Evolutionary conservation across 2,329 filamentous ascomycete species (phyloP).

Genomic region (Fusarium neocosmosporiellum): DNA sequence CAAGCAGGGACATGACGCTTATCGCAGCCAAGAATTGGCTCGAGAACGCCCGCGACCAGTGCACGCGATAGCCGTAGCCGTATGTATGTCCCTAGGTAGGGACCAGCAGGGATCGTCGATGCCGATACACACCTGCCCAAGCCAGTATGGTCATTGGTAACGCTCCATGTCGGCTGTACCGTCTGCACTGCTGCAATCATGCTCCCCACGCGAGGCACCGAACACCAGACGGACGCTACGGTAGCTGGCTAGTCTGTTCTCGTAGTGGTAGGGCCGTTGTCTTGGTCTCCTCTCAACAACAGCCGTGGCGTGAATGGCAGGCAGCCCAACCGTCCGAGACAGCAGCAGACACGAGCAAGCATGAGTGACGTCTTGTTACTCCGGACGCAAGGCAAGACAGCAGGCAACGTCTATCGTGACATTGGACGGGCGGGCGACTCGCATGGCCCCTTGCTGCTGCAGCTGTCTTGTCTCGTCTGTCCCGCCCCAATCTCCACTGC

Average conservation of each 20-base stretch:
- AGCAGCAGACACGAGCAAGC: not conserved
- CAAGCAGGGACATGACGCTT: constrained; percentile 39
- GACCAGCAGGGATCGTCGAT: constrained; percentile 30
- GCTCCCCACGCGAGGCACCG: constrained; percentile 8
- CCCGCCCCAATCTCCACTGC: constrained; percentile 23
- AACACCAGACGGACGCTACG: constrained; percentile 12
- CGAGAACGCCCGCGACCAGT: constrained; percentile 25
- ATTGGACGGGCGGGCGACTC: not conserved
- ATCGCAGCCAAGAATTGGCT: constrained; percentile 34
- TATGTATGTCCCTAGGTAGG: not conserved
- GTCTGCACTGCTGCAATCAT: not conserved
- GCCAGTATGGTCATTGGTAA: constrained; percentile 24
- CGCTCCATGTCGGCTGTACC: constrained; percentile 3
- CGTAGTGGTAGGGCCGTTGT: constrained; percentile 1
- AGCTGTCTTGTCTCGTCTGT: constrained; percentile 10
- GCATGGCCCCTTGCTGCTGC: constrained; percentile 11
- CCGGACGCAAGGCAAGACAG: constrained; percentile 1
- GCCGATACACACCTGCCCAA: constrained; percentile 21
- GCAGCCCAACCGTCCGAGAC: constrained; percentile 3
- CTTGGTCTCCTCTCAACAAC: not conserved
- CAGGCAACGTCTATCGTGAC: constrained; percentile 8
- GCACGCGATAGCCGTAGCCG: constrained; percentile 36
- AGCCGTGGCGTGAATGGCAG: constrained; percentile 12
- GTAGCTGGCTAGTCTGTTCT: constrained; percentile 21
- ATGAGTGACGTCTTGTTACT: not conserved